Evolutionary conservation across 768 basidiomycete species (phyloP).

Genomic region (Naganishia vaughanmartiniae): DNA sequence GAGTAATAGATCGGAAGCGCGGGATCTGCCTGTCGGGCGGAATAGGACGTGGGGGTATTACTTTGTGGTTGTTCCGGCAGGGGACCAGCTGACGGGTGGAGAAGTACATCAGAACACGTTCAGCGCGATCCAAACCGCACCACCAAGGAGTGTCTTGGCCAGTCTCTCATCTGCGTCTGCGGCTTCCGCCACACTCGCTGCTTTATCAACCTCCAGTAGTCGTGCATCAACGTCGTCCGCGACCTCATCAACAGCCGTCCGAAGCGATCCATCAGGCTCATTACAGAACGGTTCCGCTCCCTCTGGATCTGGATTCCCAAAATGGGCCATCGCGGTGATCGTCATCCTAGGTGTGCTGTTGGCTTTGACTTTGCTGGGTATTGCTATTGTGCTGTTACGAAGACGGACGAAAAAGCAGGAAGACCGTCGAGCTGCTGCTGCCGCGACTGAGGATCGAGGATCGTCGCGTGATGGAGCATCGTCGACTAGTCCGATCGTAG

Average conservation of each 20-base stretch:
- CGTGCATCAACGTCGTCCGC: background rate
- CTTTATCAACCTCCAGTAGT: background rate
- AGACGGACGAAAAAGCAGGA: conserved; percentile 14
- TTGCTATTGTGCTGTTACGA: conserved; percentile 43
- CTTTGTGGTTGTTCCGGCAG: conserved; percentile 70
- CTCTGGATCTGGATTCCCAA: conserved; percentile 62
- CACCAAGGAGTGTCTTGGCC: conserved; percentile 64
- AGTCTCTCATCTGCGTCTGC: conserved; percentile 59
- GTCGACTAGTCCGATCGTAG: background rate
- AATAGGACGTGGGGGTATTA: conserved; percentile 64
- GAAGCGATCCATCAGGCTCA: conserved; percentile 31
- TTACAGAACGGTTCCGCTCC: conserved; percentile 48
- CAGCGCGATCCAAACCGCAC: conserved; percentile 75
- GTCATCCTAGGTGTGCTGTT: conserved; percentile 76
- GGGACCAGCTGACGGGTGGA: conserved; percentile 59
- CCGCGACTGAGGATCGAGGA: background rate
- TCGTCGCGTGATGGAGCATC: background rate
- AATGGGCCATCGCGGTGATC: conserved; percentile 89
- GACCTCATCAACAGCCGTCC: background rate
- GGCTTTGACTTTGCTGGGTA: conserved; percentile 68
- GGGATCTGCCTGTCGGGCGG: background rate
- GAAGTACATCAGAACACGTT: conserved; percentile 70
- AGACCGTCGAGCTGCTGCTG: background rate
- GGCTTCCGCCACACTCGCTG: conserved; percentile 46
- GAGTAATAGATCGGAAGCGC: conserved; percentile 3